These are phyloP conservation scores for Ogataea henricii DNA, from an alignment of 805 yeast genomes.

Conservation along the genomic window DNA sequence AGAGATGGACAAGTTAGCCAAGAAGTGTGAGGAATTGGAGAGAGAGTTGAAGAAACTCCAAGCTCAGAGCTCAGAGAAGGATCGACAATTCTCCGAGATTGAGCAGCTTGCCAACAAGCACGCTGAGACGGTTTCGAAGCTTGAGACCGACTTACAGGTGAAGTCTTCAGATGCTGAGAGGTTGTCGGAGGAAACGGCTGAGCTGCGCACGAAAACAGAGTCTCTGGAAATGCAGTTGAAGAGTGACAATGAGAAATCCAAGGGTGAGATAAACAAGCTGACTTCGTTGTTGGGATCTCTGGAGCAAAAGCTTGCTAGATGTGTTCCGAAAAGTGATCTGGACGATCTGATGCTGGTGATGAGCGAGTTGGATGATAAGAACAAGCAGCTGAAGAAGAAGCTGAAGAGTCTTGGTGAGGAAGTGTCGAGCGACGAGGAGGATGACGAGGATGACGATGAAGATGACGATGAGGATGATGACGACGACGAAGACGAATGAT, in stretches of 20 bases:
- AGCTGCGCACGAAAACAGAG: background rate
- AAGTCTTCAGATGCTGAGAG: background rate
- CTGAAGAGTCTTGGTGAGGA: slow-evolving; percentile 57
- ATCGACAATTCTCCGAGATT: background rate
- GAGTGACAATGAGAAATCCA: background rate
- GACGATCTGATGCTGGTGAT: slow-evolving; percentile 79
- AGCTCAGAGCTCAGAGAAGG: slow-evolving; percentile 7
- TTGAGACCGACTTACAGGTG: background rate
- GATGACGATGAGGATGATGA: slow-evolving; percentile 45
- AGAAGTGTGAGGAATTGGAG: background rate
- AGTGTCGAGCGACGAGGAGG: slow-evolving; percentile 71
- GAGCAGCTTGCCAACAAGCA: background rate
- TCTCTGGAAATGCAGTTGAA: background rate
- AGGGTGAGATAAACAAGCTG: background rate
- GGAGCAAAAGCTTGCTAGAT: slow-evolving; percentile 16
- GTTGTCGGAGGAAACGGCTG: background rate
- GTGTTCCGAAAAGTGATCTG: slow-evolving; percentile 53
- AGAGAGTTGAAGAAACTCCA: slow-evolving; percentile 2
- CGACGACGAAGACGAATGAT: slow-evolving; percentile 13
- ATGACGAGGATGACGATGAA: slow-evolving; percentile 63
- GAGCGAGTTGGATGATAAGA: slow-evolving; percentile 74
- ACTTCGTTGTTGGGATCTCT: background rate
- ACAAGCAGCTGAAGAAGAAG: slow-evolving; percentile 54
- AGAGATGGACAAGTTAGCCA: background rate
- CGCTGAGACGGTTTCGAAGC: background rate